Conservation (phyloP, 1,139 yeast genomes). For the Zygoascus hellenicus region DNA sequence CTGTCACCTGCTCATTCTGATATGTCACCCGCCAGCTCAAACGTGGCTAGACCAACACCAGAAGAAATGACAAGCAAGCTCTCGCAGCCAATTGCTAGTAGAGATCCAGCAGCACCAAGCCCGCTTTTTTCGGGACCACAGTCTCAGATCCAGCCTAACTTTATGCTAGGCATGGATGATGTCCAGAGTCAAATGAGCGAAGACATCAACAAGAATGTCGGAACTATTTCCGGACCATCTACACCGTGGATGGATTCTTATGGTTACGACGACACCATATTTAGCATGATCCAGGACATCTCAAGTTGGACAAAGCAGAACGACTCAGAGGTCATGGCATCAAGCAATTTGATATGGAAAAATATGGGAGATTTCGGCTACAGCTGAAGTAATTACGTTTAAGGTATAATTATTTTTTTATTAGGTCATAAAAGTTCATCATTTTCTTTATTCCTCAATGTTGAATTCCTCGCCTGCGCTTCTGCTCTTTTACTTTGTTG, state of each 20-base stretch:
- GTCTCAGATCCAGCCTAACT: neutral
- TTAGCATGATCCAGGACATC: constrained; percentile 56
- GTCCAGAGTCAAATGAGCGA: neutral
- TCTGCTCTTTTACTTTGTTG: too few species aligned
- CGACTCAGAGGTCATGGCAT: constrained; percentile 9
- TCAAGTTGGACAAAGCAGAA: constrained; percentile 47
- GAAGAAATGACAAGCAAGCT: neutral
- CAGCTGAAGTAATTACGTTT: constrained; percentile 1
- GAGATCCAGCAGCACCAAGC: neutral
- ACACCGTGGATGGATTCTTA: constrained; percentile 31
- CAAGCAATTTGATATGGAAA: constrained; percentile 4
- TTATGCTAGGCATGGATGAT: neutral
- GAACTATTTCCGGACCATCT: neutral
- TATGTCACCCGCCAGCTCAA: neutral
- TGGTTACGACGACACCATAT: constrained; percentile 42
- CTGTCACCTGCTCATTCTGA: constrained; percentile 7
- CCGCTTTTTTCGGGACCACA: neutral
- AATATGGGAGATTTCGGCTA: constrained; percentile 13
- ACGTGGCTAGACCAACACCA: neutral
- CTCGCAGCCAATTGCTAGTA: neutral
- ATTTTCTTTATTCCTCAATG: too few species aligned
- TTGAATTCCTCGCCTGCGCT: too few species aligned
- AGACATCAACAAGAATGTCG: constrained; percentile 4
- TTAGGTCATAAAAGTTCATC: too few species aligned
- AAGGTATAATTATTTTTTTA: too few species aligned